Conservation (phyloP, 768 basidiomycete genomes). For the Lactarius quietus region DNA sequence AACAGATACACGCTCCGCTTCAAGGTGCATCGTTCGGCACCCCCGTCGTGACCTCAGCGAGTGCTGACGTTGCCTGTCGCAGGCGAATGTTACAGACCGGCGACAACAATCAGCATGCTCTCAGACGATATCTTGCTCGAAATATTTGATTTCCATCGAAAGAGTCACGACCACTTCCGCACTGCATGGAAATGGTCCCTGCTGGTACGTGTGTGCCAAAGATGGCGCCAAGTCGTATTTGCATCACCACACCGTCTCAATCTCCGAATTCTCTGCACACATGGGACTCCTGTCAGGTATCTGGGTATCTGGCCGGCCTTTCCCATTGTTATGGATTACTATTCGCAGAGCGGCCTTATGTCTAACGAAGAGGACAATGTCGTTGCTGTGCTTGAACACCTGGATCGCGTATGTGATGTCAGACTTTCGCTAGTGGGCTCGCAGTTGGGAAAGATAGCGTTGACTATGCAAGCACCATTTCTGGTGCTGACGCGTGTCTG, state of each 20-base stretch:
- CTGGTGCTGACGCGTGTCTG: no score
- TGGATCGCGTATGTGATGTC: background rate
- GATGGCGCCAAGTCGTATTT: no score
- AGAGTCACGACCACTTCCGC: background rate
- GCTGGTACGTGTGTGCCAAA: no score
- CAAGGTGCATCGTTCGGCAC: background rate
- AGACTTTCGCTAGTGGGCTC: background rate
- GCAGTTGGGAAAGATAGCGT: background rate
- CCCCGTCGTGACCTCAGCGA: background rate
- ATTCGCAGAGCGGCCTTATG: rapidly evolving
- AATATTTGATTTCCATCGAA: background rate
- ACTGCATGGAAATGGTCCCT: no score
- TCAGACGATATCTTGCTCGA: background rate
- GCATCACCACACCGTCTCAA: no score
- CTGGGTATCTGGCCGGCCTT: background rate
- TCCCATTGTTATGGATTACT: background rate
- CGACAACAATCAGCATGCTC: background rate
- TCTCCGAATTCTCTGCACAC: no score
- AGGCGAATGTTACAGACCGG: background rate
- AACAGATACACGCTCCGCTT: no score
- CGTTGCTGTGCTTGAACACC: background rate
- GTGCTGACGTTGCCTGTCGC: background rate
- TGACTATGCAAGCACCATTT: no score
- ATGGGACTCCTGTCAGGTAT: no score
- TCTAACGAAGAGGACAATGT: background rate